Evolutionary conservation across 352 stramenopile species (phyloP), one percentile per base, ranked within the genome.

Genomic region (Globisporangium camurandrum): DNA sequence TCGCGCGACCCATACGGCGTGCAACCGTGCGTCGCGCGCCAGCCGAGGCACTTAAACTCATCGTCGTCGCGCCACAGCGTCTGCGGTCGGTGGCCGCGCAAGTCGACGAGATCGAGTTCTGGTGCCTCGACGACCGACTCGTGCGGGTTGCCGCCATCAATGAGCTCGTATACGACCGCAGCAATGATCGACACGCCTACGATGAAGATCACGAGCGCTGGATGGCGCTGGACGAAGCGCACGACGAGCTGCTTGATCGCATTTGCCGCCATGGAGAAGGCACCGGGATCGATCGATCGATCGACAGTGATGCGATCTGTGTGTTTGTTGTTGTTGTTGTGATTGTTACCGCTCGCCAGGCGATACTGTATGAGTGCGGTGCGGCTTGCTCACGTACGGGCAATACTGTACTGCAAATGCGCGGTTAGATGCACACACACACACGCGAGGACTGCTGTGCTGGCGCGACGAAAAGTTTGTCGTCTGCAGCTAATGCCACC

Each of bases 41-140:
- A 92, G 40, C 74, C 78, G 9, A 89, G 46, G 54, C 81, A 92
- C 61, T 90, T 69, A 47, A 89, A 88, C 17, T 85, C 72, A 40
- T 67, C 64, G 26, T 78, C 62, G 26, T 78, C 62, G 1, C 31
- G 59, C 76, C 76, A 88, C 49, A 84, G 46, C 27, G 38, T 55
- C 1, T 20, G 40, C 34, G 71, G 42, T 51, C 63, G 62, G 49
- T 69, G 59, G 43, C 58, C 63, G 7, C 40, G 57, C 23, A 67
- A 24, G 36, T 88, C 70, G 44, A 86, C 40, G 9, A 3, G 8
- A 37, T 86, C 67, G 11, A 90, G 69, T 34, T 40, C 38, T 0
- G 69, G 73, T 3, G 66, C 59, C 30, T 77, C 57, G 30, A 60
- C 62, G 8, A 70, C 57, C 31, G 57, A 69, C 16, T 47, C 44